Base-by-base conservation (phyloP, 345 rosid genomes). In the Hevea brasiliensis region DNA sequence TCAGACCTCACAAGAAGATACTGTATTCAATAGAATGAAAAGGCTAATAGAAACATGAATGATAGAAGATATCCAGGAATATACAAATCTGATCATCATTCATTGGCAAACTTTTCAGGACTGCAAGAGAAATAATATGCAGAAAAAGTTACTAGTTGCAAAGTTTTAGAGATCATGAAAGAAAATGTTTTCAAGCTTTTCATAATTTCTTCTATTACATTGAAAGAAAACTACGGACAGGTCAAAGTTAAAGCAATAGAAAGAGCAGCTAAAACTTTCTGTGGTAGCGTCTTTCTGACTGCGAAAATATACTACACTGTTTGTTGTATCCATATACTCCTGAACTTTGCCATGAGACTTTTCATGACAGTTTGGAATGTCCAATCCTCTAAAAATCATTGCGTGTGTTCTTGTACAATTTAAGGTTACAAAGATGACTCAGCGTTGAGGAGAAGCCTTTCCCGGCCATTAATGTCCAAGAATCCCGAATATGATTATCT, bases 401-500 rank as follows among this genome's bases (percentile, higher is more conserved):
- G 60, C 55, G 11, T 45, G 29, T 59, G 69, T 68, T 35, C 76
- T 60, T 63, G 14, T 37, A 50, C 42, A 45, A 24, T 56, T 65
- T 45, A 37, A 61, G 53, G 81, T 72, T 74, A 73, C 74, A 57
- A 79, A 68, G 82, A 87, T 70, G 78, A 72, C 48, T 89, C 90
- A 15, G 78, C 79, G 47, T 67, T 80, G 56, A 77, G 87, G 32
- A 74, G 61, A 76, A 81, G 78, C 79, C 85, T 72, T 76, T 89
- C 90, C 23, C 82, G 86, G 56, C 77, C 88, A 65, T 51, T 89
- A 59, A 48, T 53, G 67, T 87, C 89, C 72, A 82, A 50, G 54
- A 81, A 54, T 71, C 85, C 90, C 0, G 85, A 66, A 77, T 88
- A 84, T 4, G 81, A 72, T 20, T 79, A 82, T 77, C 89, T 86